Conservation (phyloP, 345 rosid genomes). For the Zanthoxylum bungeanum region DNA sequence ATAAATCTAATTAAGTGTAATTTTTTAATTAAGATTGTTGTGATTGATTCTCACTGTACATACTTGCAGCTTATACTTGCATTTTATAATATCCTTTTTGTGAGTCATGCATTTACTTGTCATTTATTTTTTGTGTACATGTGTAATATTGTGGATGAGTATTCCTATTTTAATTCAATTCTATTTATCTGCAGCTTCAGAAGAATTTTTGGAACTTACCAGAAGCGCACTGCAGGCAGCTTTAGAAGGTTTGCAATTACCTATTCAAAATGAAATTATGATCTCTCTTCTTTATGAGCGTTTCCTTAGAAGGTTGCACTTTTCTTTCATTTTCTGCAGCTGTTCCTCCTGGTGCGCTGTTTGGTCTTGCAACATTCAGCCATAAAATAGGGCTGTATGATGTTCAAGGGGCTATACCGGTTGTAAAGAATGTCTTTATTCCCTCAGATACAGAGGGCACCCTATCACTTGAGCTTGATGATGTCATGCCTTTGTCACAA, state of each 20-base stretch:
- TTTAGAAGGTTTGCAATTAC: conserved; percentile 63
- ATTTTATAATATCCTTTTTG: not conserved
- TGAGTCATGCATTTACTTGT: not conserved
- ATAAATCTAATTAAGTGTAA: not conserved
- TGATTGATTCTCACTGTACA: not conserved
- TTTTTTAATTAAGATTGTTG: not conserved
- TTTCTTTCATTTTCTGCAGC: conserved; percentile 42
- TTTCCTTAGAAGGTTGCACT: conserved; percentile 10
- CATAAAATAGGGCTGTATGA: conserved; percentile 92
- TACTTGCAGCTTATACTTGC: not conserved
- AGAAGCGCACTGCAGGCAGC: conserved; percentile 92
- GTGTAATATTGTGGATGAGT: no score
- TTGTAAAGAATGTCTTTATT: conserved; percentile 83
- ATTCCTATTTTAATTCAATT: not conserved
- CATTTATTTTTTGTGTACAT: not conserved
- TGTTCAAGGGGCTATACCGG: conserved; percentile 93
- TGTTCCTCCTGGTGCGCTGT: conserved; percentile 80
- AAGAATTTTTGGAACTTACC: conserved; percentile 95
- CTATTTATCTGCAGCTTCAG: conserved; percentile 62
- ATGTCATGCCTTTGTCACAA: conserved; percentile 89
- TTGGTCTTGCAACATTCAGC: conserved; percentile 91
- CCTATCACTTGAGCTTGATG: conserved; percentile 73
- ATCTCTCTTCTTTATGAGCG: conserved; percentile 6
- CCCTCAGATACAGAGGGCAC: conserved; percentile 68
- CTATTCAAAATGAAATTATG: conserved; percentile 8